Evolutionary conservation across 2,329 filamentous ascomycete genomes (phyloP).

Genomic region (Penicillium sp.): DNA sequence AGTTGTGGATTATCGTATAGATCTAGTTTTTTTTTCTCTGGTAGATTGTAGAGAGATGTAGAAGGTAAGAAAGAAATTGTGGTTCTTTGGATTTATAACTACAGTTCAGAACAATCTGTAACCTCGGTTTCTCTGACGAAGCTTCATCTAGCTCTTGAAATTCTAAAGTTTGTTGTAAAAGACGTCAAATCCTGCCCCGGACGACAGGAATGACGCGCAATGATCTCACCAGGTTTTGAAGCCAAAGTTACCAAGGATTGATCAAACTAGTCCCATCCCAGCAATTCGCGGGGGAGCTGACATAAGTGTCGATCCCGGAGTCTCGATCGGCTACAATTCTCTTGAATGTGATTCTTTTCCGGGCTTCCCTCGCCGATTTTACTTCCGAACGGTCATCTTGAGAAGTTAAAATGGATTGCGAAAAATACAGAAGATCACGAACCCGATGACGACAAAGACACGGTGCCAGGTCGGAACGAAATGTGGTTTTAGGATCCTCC

Average conservation of each 20-base stretch:
- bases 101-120: background rate
- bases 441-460: conserved; percentile 11
- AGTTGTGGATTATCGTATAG: background rate
- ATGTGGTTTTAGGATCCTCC: conserved; percentile 5
- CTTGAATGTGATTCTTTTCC: background rate
- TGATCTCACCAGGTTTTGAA: conserved; percentile 21
- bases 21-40: background rate
- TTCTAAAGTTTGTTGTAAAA: background rate
- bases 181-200: background rate
- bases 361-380: conserved; percentile 11
- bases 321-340: background rate
- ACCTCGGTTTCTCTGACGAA: background rate
- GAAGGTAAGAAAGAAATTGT: background rate
- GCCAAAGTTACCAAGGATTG: background rate
- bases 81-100: background rate
- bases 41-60: background rate
- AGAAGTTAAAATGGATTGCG: background rate
- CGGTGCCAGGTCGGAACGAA: conserved; percentile 13
- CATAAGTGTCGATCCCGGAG: conserved; percentile 17
- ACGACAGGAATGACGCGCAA: conserved; percentile 22
- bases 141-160: background rate
- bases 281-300: conserved; percentile 19
- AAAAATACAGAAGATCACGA: background rate
- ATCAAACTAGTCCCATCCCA: background rate
- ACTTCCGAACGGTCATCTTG: conserved; percentile 5